A percentile compares a stretch with the other conserved stretches of the same genome.
phyloP scores from a whole-genome alignment of 371 early-diverging fungal genomes.

The Smittium mucronatum region DNA sequence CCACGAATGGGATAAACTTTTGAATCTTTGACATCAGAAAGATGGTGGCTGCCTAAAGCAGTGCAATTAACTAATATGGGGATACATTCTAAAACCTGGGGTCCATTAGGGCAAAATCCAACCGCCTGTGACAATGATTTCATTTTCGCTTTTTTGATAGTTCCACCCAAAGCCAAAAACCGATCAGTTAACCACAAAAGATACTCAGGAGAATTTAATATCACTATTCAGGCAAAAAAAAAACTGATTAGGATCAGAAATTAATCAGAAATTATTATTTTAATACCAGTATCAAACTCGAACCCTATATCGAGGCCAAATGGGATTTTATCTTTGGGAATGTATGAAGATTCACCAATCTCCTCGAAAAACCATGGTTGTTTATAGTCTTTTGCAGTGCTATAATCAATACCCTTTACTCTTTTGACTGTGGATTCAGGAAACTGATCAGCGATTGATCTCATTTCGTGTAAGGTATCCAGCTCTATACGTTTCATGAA shows the following conservation, averaged over 20 bases:
- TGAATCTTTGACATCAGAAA: slow-evolving; percentile 42
- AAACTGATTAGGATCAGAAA: not conserved
- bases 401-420: not conserved
- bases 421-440: slow-evolving; percentile 6
- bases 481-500: slow-evolving; percentile 6
- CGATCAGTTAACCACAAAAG: slow-evolving; percentile 32
- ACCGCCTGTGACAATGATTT: not conserved
- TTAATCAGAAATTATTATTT: not conserved
- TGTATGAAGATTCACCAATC: not conserved
- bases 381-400: not conserved
- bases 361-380: not conserved
- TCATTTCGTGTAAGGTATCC: not conserved
- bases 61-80: slow-evolving; percentile 42
- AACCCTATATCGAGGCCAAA: not conserved
- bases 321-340: slow-evolving; percentile 1
- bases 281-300: slow-evolving; percentile 3
- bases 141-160: slow-evolving; percentile 11
- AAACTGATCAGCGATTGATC: not conserved
- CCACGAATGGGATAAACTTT: slow-evolving; percentile 40
- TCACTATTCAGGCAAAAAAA: slow-evolving; percentile 19
- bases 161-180: slow-evolving; percentile 34
- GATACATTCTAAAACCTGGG: too few species aligned
- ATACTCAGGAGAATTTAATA: slow-evolving; percentile 42
- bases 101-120: not conserved
- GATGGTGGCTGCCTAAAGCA: slow-evolving; percentile 33